These are phyloP conservation scores for Linum trigynum DNA, from an alignment of 345 rosid species.

Conservation along the genomic window DNA sequence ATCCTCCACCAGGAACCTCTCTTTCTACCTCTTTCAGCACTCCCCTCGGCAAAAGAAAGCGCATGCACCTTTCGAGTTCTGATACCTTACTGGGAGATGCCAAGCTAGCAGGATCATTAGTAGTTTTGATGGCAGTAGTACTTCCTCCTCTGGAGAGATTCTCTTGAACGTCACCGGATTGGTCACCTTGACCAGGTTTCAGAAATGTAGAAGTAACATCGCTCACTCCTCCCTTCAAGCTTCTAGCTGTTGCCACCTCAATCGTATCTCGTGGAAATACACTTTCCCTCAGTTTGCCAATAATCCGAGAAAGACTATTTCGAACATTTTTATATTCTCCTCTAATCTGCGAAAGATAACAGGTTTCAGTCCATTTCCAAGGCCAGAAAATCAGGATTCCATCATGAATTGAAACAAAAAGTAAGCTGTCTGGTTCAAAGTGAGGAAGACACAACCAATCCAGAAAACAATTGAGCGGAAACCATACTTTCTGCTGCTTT, in stretches of 20 bases:
- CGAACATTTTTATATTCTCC: conserved; percentile 35
- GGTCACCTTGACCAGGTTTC: neutral
- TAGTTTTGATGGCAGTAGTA: neutral
- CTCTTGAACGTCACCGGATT: neutral
- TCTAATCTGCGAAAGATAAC: conserved; percentile 28
- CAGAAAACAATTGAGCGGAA: neutral
- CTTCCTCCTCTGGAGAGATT: neutral
- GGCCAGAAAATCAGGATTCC: neutral
- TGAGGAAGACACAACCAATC: neutral
- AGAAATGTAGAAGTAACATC: neutral
- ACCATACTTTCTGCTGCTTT: neutral
- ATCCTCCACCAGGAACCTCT: neutral
- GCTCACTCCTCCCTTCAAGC: neutral
- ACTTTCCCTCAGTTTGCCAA: conserved; percentile 27
- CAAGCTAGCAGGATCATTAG: neutral
- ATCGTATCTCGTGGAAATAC: conserved; percentile 28
- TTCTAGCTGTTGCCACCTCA: conserved; percentile 14
- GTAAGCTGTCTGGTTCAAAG: neutral
- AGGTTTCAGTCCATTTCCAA: neutral
- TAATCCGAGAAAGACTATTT: conserved; percentile 33
- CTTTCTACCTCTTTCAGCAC: neutral
- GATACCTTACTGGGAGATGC: neutral
- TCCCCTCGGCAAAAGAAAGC: neutral
- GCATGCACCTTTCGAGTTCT: neutral
- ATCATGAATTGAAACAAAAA: conserved; percentile 5